Evolutionary conservation across 2,329 filamentous ascomycete genomes (phyloP).

Genomic region (Aspergillus tamarii): DNA sequence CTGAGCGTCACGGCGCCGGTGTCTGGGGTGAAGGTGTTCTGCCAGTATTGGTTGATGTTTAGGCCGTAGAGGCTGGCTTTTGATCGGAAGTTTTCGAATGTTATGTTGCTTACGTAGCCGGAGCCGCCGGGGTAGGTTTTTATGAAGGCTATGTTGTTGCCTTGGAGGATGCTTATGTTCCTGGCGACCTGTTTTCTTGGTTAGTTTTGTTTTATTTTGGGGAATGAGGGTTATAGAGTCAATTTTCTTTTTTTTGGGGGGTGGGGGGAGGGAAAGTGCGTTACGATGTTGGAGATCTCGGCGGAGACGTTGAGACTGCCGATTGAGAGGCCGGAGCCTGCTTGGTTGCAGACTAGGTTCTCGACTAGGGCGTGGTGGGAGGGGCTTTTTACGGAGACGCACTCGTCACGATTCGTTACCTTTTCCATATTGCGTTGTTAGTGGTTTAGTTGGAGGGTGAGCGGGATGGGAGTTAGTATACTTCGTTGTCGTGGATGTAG

Average conservation of each 20-base stretch:
- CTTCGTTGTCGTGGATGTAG: slow-evolving; percentile 42
- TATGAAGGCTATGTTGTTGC: slow-evolving; percentile 43
- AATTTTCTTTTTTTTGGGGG: too few relatives aligned
- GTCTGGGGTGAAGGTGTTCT: slow-evolving; percentile 27
- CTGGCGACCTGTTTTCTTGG: slow-evolving; percentile 28
- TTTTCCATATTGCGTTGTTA: neutral
- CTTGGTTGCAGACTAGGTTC: slow-evolving; percentile 42
- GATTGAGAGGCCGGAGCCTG: slow-evolving; percentile 42
- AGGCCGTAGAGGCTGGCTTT: slow-evolving; percentile 29
- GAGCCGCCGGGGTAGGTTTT: slow-evolving; percentile 45
- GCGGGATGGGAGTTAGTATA: neutral
- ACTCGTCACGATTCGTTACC: slow-evolving; percentile 44
- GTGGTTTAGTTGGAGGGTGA: neutral
- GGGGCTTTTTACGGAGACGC: slow-evolving; percentile 43
- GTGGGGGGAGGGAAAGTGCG: too few relatives aligned
- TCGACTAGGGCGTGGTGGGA: slow-evolving; percentile 40
- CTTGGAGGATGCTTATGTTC: slow-evolving; percentile 44
- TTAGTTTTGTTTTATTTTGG: neutral
- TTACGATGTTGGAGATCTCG: slow-evolving; percentile 35
- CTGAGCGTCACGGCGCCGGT: slow-evolving; percentile 28
- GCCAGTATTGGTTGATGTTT: slow-evolving; percentile 32
- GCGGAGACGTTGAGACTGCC: slow-evolving; percentile 38
- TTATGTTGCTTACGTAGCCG: slow-evolving; percentile 40
- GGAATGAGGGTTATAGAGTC: neutral
- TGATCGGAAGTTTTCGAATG: slow-evolving; percentile 36